These are phyloP conservation scores for Oidiodendron maius DNA, from an alignment of 495 filamentous ascomycete species.

Conservation along the genomic window DNA sequence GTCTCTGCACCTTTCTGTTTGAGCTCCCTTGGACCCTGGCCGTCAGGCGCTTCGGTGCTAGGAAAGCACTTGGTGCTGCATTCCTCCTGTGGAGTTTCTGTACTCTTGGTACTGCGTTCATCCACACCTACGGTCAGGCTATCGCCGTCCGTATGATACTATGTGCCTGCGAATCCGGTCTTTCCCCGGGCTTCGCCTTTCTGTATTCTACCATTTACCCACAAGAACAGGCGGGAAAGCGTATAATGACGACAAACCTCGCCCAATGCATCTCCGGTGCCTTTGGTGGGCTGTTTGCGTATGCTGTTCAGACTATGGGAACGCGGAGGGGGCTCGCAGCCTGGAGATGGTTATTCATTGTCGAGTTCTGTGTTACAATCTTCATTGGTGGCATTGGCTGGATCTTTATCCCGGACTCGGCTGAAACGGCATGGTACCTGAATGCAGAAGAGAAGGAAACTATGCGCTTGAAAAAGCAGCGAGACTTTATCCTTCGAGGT, in stretches of 20 bases:
- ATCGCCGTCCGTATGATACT: conserved; percentile 57
- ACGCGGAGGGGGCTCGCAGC: conserved; percentile 24
- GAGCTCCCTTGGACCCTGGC: conserved; percentile 39
- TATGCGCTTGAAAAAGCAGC: conserved; percentile 40
- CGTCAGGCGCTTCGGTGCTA: conserved; percentile 36
- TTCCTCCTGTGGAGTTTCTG: conserved; percentile 27
- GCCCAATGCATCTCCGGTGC: conserved; percentile 34
- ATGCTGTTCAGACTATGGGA: conserved; percentile 35
- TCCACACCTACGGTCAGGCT: conserved; percentile 53
- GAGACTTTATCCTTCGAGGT: conserved; percentile 37
- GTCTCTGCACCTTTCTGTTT: conserved; percentile 39
- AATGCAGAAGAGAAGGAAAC: conserved; percentile 42
- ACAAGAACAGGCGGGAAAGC: conserved; percentile 44
- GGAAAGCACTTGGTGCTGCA: conserved; percentile 49
- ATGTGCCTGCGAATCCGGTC: conserved; percentile 60
- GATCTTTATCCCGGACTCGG: conserved; percentile 44
- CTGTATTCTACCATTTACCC: conserved; percentile 70
- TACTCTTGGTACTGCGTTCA: conserved; percentile 69
- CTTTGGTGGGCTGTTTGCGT: conserved; percentile 43
- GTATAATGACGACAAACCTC: conserved; percentile 56
- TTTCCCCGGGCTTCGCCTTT: conserved; percentile 69
- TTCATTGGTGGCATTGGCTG: conserved; percentile 37
- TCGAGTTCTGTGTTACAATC: conserved; percentile 41
- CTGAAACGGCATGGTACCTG: conserved; percentile 39
- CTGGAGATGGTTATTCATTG: conserved; percentile 25